phyloP scores from a whole-genome alignment of 768 basidiomycete genomes.

The Amylocystis lapponica region DNA sequence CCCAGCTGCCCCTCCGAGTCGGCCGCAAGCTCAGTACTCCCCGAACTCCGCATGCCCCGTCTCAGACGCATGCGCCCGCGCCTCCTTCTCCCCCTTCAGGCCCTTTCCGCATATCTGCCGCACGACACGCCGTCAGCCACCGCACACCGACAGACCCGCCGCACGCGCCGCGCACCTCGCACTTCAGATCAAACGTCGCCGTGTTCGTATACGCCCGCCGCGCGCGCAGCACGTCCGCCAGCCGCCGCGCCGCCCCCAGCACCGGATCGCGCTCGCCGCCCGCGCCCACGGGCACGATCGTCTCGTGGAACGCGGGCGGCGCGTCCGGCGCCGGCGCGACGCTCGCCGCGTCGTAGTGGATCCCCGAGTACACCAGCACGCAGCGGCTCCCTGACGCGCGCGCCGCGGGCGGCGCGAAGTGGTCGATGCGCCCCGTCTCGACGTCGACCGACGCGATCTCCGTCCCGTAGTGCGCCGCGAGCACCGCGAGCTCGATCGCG shows the following conservation, averaged over 20 bases:
- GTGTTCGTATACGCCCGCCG: conserved; percentile 91
- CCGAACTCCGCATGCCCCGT: conserved; percentile 86
- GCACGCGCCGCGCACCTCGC: conserved; percentile 53
- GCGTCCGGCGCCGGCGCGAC: conserved; percentile 73
- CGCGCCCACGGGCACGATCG: conserved; percentile 58
- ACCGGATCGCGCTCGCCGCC: conserved; percentile 45
- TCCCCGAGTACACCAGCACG: conserved; percentile 89
- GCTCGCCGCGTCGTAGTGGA: conserved; percentile 92
- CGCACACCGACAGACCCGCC: not conserved
- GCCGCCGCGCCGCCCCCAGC: conserved; percentile 57
- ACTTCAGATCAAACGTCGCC: conserved; percentile 84
- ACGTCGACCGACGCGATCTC: conserved; percentile 92
- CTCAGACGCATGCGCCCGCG: conserved; percentile 77
- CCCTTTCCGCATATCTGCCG: conserved; percentile 75
- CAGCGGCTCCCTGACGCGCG: conserved; percentile 34
- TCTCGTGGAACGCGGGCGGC: conserved; percentile 86
- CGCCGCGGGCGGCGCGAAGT: conserved; percentile 56
- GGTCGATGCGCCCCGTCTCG: conserved; percentile 85
- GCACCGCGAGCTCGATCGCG: conserved; percentile 86
- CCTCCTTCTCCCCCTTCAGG: conserved; percentile 91
- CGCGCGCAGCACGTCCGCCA: conserved; percentile 66
- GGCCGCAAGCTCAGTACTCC: conserved; percentile 50
- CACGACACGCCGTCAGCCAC: conserved; percentile 1
- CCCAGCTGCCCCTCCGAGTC: not conserved
- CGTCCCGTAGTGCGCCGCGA: conserved; percentile 73